Base-by-base conservation (phyloP, 768 basidiomycete genomes). In the Naematelia aurantialba region DNA sequence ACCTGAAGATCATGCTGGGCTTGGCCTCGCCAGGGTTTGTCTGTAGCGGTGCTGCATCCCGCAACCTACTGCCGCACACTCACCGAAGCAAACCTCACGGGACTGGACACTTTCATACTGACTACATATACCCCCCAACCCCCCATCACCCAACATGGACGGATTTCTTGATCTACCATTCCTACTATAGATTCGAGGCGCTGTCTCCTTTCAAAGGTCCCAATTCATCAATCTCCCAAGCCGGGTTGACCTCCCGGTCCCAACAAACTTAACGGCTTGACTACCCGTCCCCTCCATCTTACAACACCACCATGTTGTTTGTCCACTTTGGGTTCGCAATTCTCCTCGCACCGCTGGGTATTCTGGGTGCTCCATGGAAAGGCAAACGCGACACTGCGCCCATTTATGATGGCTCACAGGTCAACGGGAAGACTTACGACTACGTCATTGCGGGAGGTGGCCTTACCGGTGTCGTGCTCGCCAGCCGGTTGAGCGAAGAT, bases 381-480 rank as follows among this genome's bases (percentile, higher is more conserved):
- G 12, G 24, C 29, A 56, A 52, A 24, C 24, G 62, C 27, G 56
- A 49, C 26, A 63, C 59, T 10, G 44, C 56, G 11, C 61, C 56
- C 1, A 66, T 66, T 42, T 60, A 50, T 30, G 65, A 67, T 51
- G 62, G 62, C 12, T 27, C 60, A 0, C 50, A 51, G 52, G 72
- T 75, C 21, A 49, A 59, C 25, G 59, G 59, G 4, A 59, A 74
- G 50, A 65, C 80, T 0, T 85, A 83, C 67, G 85, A 85, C 77
- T 85, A 82, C 68, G 79, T 86, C 56, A 79, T 82, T 63, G 79
- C 76, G 17, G 81, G 82, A 50, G 82, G 82, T 49, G 82, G 82
- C 25, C 76, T 81, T 26, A 80, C 79, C 17, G 82, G 82, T 14
- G 76, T 82, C 47, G 80, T 80, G 17, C 68, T 82, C n/a, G 82